These are phyloP conservation scores for Amanita jacksonii DNA, from an alignment of 768 basidiomycete genomes.

Conservation along the genomic window DNA sequence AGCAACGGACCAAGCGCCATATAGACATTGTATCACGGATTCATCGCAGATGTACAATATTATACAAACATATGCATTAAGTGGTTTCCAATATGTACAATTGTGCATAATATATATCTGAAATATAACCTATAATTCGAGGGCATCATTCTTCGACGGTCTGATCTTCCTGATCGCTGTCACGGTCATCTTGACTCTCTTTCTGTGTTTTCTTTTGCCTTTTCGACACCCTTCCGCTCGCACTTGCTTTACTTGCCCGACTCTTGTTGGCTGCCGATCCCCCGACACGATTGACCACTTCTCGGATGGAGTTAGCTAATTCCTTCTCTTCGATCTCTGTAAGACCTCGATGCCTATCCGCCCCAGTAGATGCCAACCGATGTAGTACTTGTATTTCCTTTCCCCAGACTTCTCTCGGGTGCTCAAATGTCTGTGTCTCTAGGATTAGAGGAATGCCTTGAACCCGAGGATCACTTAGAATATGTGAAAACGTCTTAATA, in stretches of 20 bases:
- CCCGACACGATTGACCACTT: neutral
- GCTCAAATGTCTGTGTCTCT: slow-evolving; percentile 71
- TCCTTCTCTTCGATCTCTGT: slow-evolving; percentile 2
- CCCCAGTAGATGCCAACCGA: neutral
- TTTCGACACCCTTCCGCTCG: neutral
- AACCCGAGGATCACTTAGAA: slow-evolving; percentile 60
- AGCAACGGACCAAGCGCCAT: too few species aligned
- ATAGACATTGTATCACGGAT: too few species aligned
- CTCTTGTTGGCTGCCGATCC: slow-evolving; percentile 1
- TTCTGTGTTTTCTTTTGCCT: neutral
- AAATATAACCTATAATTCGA: too few species aligned
- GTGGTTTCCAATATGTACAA: too few species aligned
- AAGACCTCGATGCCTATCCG: neutral
- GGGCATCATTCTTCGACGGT: neutral
- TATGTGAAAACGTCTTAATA: slow-evolving; percentile 49
- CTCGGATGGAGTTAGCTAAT: slow-evolving; percentile 2
- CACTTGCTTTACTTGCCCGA: neutral
- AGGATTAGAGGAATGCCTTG: slow-evolving; percentile 69
- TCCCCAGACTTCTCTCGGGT: slow-evolving; percentile 53
- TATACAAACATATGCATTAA: too few species aligned
- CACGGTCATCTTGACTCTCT: neutral
- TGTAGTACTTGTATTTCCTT: slow-evolving; percentile 55
- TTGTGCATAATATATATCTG: neutral
- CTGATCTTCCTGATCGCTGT: neutral
- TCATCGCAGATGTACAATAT: too few species aligned